Evolutionary conservation across 805 yeast species (phyloP).

Genomic region (Saccharomycodes ludwigii): DNA sequence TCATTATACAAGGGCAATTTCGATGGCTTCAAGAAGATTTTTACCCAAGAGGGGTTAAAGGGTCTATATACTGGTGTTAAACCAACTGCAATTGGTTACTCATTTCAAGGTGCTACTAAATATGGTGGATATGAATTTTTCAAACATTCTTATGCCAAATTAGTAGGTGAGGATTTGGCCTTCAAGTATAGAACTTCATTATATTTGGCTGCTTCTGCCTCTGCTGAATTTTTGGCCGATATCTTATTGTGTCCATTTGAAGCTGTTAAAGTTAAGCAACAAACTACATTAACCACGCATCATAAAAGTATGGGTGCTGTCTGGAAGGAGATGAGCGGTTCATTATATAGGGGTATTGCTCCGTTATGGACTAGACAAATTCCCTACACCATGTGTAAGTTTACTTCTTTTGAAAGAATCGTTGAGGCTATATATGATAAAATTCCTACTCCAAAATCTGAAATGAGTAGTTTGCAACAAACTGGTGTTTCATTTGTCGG

Average conservation of each 20-base stretch:
- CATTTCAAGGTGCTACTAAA: slow-evolving; percentile 94
- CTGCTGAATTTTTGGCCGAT: slow-evolving; percentile 92
- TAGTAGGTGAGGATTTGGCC: slow-evolving; percentile 53
- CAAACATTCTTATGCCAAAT: slow-evolving; percentile 62
- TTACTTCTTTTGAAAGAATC: slow-evolving; percentile 86
- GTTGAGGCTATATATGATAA: slow-evolving; percentile 67
- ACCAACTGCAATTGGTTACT: slow-evolving; percentile 87
- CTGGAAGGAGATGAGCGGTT: slow-evolving; percentile 60
- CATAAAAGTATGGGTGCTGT: slow-evolving; percentile 2
- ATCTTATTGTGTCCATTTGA: slow-evolving; percentile 85
- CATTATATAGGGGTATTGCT: slow-evolving; percentile 76
- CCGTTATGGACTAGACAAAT: slow-evolving; percentile 96
- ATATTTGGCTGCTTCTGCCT: slow-evolving; percentile 75
- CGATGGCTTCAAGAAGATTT: slow-evolving; percentile 71
- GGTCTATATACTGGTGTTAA: slow-evolving; percentile 82
- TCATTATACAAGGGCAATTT: slow-evolving; percentile 59
- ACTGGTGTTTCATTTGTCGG: slow-evolving; percentile 92
- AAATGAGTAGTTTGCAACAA: slow-evolving; percentile 64
- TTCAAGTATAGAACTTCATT: slow-evolving; percentile 57
- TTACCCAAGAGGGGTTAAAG: slow-evolving; percentile 59
- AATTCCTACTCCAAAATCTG: slow-evolving; percentile 60
- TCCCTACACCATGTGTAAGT: slow-evolving; percentile 98
- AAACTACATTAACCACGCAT: slow-evolving; percentile 52
- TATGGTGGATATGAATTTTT: slow-evolving; percentile 91
- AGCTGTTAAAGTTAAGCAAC: slow-evolving; percentile 88